Percentiles rank a stretch among this genome's conserved stretches.
phyloP scores from a whole-genome alignment of 2,329 filamentous ascomycete genomes.

The Colletotrichum gloeosporioides region DNA sequence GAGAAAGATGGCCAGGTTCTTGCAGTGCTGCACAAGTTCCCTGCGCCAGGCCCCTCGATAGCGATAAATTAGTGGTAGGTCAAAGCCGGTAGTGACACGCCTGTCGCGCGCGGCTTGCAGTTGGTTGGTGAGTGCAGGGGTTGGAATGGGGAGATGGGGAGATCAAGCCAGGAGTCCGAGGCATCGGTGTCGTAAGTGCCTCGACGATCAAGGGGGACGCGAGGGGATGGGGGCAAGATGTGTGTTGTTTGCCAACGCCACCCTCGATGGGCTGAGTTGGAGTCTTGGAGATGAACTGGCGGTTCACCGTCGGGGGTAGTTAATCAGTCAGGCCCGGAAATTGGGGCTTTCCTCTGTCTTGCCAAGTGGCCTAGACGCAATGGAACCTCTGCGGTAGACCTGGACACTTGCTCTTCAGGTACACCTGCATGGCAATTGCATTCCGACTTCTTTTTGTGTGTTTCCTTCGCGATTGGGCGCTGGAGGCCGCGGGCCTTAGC shows the following conservation, averaged over 20 bases:
- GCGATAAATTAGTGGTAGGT: not conserved
- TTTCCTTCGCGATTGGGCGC: not conserved
- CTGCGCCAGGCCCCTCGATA: not conserved
- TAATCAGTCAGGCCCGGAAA: not conserved
- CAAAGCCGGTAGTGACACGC: not conserved
- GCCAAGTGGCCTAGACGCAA: not conserved
- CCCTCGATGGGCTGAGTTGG: not conserved
- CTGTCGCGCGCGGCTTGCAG: not conserved
- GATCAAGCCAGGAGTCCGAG: not conserved
- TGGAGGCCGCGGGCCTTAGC: not conserved
- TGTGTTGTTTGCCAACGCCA: not conserved
- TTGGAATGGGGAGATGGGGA: not conserved
- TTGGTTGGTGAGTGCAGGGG: slow-evolving; percentile 10
- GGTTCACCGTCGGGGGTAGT: not conserved
- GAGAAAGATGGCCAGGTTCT: not conserved
- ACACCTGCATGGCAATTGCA: not conserved
- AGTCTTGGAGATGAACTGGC: not conserved
- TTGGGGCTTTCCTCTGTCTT: not conserved
- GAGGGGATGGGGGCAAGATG: not conserved
- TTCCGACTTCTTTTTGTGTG: not conserved
- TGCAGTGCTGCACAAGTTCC: not conserved
- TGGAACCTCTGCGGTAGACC: not conserved
- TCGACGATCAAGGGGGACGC: not conserved
- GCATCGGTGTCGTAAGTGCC: not conserved
- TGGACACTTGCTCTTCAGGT: not conserved